Conservation (phyloP, 306 rosid genomes). For the Sphenostylis stenocarpa region DNA sequence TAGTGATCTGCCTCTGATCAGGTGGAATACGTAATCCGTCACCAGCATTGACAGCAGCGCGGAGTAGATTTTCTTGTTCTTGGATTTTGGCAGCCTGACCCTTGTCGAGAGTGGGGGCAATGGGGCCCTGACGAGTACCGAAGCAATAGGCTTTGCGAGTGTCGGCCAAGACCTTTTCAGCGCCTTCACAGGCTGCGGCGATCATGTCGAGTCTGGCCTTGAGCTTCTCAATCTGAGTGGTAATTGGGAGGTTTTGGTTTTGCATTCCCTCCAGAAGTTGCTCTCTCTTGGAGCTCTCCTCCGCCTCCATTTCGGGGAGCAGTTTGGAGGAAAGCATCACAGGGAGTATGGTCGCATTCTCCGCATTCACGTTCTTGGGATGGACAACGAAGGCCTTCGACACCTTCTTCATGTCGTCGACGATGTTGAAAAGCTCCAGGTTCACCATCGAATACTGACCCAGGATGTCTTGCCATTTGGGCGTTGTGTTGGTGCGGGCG, state of each 20-base stretch:
- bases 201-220: conserved; percentile 90
- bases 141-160: conserved; percentile 90
- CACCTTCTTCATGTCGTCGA: conserved; percentile 85
- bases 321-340: conserved; percentile 89
- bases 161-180: conserved; percentile 89
- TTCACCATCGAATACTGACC: conserved; percentile 95
- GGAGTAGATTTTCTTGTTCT: conserved; percentile 86
- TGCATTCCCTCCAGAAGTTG: conserved; percentile 87
- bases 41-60: conserved; percentile 83
- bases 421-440: conserved; percentile 91
- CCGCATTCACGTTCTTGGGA: conserved; percentile 87
- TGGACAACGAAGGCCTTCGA: conserved; percentile 83
- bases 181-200: conserved; percentile 91
- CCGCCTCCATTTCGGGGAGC: conserved; percentile 90
- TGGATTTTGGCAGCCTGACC: conserved; percentile 96
- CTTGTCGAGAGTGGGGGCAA: conserved; percentile 85
- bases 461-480: conserved; percentile 91
- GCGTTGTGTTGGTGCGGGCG: conserved; percentile 71
- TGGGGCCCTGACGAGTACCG: conserved; percentile 80
- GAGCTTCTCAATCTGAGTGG: conserved; percentile 74
- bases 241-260: conserved; percentile 67
- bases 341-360: conserved; percentile 72
- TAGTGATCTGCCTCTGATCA: conserved; percentile 79
- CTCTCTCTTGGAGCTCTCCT: conserved; percentile 73
- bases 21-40: conserved; percentile 71